Evolutionary conservation across 495 filamentous ascomycete species (phyloP).

Genomic region (Halenospora varia): DNA sequence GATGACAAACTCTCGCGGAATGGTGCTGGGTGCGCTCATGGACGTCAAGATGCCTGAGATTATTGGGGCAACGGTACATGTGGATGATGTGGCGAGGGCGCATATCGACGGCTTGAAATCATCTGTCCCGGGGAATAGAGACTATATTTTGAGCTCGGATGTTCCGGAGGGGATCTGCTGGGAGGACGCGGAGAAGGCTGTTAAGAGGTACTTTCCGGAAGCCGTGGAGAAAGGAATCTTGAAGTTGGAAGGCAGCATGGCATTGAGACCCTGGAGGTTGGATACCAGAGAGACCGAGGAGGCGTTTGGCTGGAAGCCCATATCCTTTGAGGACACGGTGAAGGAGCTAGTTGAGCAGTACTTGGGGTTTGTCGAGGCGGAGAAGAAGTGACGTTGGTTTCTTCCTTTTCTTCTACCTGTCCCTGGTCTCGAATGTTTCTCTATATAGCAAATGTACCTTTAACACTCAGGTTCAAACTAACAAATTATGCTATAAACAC

Average conservation of each 20-base stretch:
- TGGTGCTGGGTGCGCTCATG: conserved; percentile 27
- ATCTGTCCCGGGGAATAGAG: conserved; percentile 32
- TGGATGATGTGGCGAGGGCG: conserved; percentile 40
- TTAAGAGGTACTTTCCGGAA: conserved; percentile 33
- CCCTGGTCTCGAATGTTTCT: neutral
- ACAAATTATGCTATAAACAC: too few species aligned
- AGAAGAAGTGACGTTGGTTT: conserved; percentile 7
- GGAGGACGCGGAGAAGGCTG: conserved; percentile 38
- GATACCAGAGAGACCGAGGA: conserved; percentile 39
- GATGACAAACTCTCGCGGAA: conserved; percentile 26
- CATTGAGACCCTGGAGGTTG: conserved; percentile 33
- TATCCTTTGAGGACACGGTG: conserved; percentile 42
- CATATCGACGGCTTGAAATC: conserved; percentile 38
- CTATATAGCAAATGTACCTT: too few species aligned
- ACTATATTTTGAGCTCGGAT: conserved; percentile 31
- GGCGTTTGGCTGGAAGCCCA: conserved; percentile 41
- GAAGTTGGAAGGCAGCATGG: conserved; percentile 33
- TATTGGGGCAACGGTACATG: conserved; percentile 35
- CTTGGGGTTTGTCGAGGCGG: conserved; percentile 24
- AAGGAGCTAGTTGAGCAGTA: conserved; percentile 33
- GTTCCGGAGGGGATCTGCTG: conserved; percentile 31
- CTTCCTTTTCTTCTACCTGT: neutral
- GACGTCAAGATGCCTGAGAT: conserved; percentile 28
- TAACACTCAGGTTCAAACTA: too few species aligned
- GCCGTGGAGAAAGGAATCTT: conserved; percentile 36